Evolutionary conservation across 176 grass and related monocot species (phyloP).

Genomic region (Rhynchospora breviuscula): DNA sequence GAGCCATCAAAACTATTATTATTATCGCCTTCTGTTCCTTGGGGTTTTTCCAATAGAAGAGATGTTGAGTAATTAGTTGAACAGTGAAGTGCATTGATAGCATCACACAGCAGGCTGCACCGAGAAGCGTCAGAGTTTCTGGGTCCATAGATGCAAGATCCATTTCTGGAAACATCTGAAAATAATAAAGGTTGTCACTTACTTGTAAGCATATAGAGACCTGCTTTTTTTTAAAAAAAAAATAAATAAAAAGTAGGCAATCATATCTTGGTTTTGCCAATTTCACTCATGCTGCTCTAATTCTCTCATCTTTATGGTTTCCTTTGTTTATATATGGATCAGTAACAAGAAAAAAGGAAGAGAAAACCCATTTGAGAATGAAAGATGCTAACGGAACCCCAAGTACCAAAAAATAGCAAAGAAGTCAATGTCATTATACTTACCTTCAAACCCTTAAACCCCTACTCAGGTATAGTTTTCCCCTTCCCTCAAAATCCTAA

Average conservation of each 20-base stretch:
- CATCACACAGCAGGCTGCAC: constrained; percentile 86
- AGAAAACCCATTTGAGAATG: not conserved
- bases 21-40: constrained; percentile 98
- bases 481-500: not conserved
- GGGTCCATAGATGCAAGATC: constrained; percentile 75
- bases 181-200: not conserved
- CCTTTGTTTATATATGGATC: not conserved
- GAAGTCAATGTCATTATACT: not conserved
- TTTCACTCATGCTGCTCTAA: not conserved
- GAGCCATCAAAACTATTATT: constrained; percentile 91
- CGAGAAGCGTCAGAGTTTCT: constrained; percentile 73
- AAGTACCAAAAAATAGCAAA: no score
- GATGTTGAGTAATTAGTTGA: constrained; percentile 85
- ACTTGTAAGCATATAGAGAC: not conserved
- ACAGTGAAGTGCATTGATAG: constrained; percentile 90
- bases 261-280: not conserved
- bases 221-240: not conserved
- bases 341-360: not conserved
- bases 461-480: not conserved
- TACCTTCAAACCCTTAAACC: not conserved
- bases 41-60: constrained; percentile 99
- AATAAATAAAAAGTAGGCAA: no score
- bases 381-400: not conserved
- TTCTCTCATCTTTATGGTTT: not conserved
- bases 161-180: constrained; percentile 18